Evolutionary conservation across 176 grass and related monocot genomes (phyloP).

Genomic region (Oryza nivara): DNA sequence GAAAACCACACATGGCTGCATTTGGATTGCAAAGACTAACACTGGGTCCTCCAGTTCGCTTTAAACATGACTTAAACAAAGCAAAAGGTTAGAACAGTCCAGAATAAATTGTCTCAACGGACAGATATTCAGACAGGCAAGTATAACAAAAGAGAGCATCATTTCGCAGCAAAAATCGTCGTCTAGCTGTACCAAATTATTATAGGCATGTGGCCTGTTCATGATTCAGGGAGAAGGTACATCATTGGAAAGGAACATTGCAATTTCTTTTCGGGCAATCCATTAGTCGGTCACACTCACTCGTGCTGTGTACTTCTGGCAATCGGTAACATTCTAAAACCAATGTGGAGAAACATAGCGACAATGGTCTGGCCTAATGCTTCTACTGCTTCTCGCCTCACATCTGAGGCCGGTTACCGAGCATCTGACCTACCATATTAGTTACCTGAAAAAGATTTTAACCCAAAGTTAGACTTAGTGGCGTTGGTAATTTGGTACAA

Average conservation of each 20-base stretch:
- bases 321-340: constrained; percentile 10
- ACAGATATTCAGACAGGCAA: background rate
- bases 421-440: constrained; percentile 88
- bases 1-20: background rate
- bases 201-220: constrained; percentile 39
- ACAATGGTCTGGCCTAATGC: constrained; percentile 30
- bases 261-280: constrained; percentile 31
- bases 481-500: background rate
- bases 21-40: too few species aligned
- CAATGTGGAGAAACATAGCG: constrained; percentile 38
- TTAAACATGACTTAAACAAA: background rate
- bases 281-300: constrained; percentile 32
- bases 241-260: constrained; percentile 39
- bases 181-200: constrained; percentile 56
- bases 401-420: constrained; percentile 73
- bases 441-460: constrained; percentile 75
- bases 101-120: background rate
- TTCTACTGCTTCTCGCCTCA: constrained; percentile 43
- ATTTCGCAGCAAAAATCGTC: constrained; percentile 31
- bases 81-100: background rate
- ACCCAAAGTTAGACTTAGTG: background rate
- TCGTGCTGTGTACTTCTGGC: constrained; percentile 19
- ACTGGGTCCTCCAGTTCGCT: background rate
- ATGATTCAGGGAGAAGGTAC: constrained; percentile 42
- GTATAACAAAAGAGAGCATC: background rate